Conservation (phyloP, 352 stramenopile species). For the Peronospora destructor region DNA sequence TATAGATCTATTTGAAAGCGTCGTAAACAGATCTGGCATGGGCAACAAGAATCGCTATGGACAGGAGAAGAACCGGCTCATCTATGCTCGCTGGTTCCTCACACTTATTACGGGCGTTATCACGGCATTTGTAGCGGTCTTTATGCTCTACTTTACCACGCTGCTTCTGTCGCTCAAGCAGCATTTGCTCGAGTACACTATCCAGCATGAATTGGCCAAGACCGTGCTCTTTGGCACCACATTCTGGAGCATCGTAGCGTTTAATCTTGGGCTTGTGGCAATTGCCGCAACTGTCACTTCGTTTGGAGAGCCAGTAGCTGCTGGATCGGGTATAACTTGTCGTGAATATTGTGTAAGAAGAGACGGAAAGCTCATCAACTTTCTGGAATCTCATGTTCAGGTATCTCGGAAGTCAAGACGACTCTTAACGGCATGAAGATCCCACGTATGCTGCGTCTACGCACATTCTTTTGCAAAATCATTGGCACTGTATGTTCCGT, state of each 20-base stretch:
- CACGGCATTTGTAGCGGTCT: constrained; percentile 68
- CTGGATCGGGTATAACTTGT: constrained; percentile 48
- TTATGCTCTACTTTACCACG: constrained; percentile 76
- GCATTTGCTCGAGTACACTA: constrained; percentile 53
- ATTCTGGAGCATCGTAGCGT: constrained; percentile 60
- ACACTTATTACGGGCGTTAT: constrained; percentile 68
- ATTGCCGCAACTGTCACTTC: constrained; percentile 69
- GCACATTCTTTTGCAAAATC: constrained; percentile 84
- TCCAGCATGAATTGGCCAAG: constrained; percentile 50
- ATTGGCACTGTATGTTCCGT: constrained; percentile 85
- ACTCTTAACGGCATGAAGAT: constrained; percentile 91
- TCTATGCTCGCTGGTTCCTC: constrained; percentile 78
- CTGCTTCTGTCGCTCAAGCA: constrained; percentile 65
- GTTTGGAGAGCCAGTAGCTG: constrained; percentile 69
- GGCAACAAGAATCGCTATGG: constrained; percentile 76
- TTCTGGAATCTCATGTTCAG: constrained; percentile 18
- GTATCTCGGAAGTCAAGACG: constrained; percentile 90
- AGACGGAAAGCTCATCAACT: background rate
- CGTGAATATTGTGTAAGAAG: constrained; percentile 1
- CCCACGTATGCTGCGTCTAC: constrained; percentile 60
- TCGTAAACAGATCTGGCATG: constrained; percentile 83
- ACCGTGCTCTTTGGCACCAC: constrained; percentile 65
- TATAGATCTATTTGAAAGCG: constrained; percentile 77
- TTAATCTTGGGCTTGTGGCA: constrained; percentile 64
- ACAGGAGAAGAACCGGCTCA: constrained; percentile 68